Conservation (phyloP, 441 rosid genomes). For the Syzygium malaccense region DNA sequence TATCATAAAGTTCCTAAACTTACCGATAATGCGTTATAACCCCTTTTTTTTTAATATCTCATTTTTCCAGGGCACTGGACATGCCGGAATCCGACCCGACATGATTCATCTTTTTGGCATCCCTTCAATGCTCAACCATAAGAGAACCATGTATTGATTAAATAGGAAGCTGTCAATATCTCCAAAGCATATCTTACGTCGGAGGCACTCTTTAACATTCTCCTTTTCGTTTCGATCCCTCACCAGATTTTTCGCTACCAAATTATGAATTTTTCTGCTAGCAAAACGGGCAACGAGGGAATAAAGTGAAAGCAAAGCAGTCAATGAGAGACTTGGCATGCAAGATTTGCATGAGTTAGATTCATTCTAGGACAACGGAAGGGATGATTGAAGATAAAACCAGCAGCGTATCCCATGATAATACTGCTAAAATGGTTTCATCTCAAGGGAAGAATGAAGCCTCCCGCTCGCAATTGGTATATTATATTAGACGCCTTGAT, state of each 20-base stretch:
- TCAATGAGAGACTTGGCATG: background rate
- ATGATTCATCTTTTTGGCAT: background rate
- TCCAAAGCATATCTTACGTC: background rate
- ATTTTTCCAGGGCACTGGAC: too few relatives aligned
- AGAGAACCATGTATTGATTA: background rate
- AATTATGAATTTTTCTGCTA: background rate
- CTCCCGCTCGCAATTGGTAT: background rate
- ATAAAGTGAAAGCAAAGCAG: background rate
- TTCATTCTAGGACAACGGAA: background rate
- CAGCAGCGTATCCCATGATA: background rate
- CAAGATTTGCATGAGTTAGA: background rate
- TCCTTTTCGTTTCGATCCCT: too few relatives aligned
- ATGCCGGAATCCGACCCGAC: background rate
- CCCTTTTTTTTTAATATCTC: too few relatives aligned
- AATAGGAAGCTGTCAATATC: background rate
- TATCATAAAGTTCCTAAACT: background rate
- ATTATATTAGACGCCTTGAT: background rate
- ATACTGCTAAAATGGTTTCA: background rate
- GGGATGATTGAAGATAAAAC: background rate
- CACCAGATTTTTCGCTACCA: background rate
- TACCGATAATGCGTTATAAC: too few relatives aligned
- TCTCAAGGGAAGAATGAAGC: background rate
- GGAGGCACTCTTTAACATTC: background rate
- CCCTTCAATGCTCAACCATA: background rate
- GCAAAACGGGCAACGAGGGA: background rate